Evolutionary conservation across 306 rosid species (phyloP).

Genomic region (Cicer bijugum): DNA sequence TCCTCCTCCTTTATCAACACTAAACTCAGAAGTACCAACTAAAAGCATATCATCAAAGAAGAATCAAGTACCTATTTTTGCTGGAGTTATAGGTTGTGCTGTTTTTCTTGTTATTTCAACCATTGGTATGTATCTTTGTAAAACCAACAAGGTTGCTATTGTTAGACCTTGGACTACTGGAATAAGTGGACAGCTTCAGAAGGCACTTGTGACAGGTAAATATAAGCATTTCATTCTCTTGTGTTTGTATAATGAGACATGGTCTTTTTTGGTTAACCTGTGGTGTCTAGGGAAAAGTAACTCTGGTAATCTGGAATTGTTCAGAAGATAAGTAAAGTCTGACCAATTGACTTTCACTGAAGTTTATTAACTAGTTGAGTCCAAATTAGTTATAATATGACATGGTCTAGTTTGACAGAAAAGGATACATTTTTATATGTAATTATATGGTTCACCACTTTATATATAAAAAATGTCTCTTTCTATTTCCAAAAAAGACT

Average conservation of each 20-base stretch:
- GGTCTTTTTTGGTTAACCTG: neutral
- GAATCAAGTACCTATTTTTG: conserved; percentile 38
- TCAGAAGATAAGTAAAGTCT: too few species aligned
- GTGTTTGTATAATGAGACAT: neutral
- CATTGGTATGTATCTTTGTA: conserved; percentile 56
- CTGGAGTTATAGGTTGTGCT: conserved; percentile 59
- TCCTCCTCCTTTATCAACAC: conserved; percentile 21
- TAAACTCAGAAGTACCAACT: neutral
- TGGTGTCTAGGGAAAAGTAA: too few species aligned
- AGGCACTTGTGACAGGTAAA: conserved; percentile 87
- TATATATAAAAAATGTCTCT: neutral
- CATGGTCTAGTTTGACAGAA: neutral
- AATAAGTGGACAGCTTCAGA: conserved; percentile 95
- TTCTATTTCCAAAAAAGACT: neutral
- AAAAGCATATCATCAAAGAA: neutral
- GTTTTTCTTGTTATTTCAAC: conserved; percentile 47
- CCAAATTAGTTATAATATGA: too few species aligned
- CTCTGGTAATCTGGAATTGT: too few species aligned
- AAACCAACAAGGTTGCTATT: conserved; percentile 61
- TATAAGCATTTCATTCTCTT: neutral
- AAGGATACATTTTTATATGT: neutral
- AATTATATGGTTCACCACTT: neutral
- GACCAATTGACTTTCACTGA: too few species aligned
- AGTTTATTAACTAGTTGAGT: too few species aligned
- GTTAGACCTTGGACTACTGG: conserved; percentile 91